phyloP scores from a whole-genome alignment of 2,329 filamentous ascomycete species.

The Xylariaceae sp. region DNA sequence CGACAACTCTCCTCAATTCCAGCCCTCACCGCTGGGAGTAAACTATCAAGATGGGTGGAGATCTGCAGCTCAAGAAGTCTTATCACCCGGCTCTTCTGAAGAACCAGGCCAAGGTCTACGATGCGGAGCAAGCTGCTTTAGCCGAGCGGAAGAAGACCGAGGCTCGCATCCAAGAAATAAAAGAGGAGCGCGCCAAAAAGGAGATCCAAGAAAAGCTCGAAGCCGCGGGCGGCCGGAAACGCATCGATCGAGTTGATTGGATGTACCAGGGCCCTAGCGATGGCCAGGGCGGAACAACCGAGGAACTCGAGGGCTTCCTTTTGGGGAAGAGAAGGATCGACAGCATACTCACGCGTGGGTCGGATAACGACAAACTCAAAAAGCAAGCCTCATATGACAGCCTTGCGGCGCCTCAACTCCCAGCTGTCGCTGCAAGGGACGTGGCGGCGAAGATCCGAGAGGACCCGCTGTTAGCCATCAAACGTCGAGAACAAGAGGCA shows the following conservation, averaged over 20 bases:
- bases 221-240: constrained; percentile 76
- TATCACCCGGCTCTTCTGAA: constrained; percentile 89
- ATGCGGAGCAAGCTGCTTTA: constrained; percentile 70
- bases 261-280: constrained; percentile 90
- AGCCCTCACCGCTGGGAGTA: neutral
- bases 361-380: constrained; percentile 74
- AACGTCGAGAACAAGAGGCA: constrained; percentile 80
- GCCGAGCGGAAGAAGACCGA: constrained; percentile 93
- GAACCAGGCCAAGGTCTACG: constrained; percentile 88
- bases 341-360: constrained; percentile 71
- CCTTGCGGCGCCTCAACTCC: constrained; percentile 58
- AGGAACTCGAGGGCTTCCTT: constrained; percentile 91
- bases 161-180: constrained; percentile 85
- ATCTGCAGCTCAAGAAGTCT: constrained; percentile 92
- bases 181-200: constrained; percentile 88
- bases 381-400: constrained; percentile 63
- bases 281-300: constrained; percentile 69
- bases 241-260: constrained; percentile 86
- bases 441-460: constrained; percentile 81
- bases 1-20: neutral
- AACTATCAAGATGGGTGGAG: constrained; percentile 65
- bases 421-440: constrained; percentile 69
- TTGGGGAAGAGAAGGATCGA: constrained; percentile 92
- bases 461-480: constrained; percentile 89
- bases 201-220: constrained; percentile 89